Percentiles rank a stretch among this genome's conserved stretches.
These are phyloP conservation scores for Polyporus arcularius DNA, from an alignment of 768 basidiomycete species.

Conservation along the genomic window DNA sequence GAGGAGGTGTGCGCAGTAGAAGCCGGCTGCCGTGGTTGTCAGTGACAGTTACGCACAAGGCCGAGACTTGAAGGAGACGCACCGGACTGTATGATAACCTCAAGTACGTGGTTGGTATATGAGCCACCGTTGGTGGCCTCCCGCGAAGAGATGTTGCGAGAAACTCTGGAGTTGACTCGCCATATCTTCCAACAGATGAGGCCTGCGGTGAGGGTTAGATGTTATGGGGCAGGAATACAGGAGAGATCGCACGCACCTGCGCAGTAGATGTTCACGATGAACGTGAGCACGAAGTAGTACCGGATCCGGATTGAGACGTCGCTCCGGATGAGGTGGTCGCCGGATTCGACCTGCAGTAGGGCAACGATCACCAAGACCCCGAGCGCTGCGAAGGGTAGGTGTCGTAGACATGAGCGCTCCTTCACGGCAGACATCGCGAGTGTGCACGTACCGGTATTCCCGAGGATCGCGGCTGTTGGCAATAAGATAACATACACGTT, in stretches of 20 bases:
- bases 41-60: not conserved
- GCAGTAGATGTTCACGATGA: slow-evolving; percentile 6
- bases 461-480: not conserved
- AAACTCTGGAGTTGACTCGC: not conserved
- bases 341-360: not conserved
- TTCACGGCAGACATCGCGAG: not conserved
- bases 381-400: not conserved
- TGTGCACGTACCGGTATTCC: slow-evolving; percentile 4
- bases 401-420: not conserved
- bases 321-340: slow-evolving; percentile 4
- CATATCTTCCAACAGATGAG: slow-evolving; percentile 12
- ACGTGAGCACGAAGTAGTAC: slow-evolving; percentile 6
- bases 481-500: not conserved
- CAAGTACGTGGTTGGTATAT: slow-evolving; percentile 1
- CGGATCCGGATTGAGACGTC: slow-evolving; percentile 4
- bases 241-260: not conserved
- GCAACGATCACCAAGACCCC: slow-evolving; percentile 7
- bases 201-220: not conserved
- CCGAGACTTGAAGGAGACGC: not conserved
- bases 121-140: not conserved
- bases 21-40: not conserved
- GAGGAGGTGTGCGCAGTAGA: slow-evolving; percentile 7
- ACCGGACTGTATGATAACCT: slow-evolving; percentile 8
- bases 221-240: too few species aligned
- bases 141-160: not conserved